phyloP scores from a whole-genome alignment of 2,329 filamentous ascomycete species.

The Hymenoscyphus salicellus region DNA sequence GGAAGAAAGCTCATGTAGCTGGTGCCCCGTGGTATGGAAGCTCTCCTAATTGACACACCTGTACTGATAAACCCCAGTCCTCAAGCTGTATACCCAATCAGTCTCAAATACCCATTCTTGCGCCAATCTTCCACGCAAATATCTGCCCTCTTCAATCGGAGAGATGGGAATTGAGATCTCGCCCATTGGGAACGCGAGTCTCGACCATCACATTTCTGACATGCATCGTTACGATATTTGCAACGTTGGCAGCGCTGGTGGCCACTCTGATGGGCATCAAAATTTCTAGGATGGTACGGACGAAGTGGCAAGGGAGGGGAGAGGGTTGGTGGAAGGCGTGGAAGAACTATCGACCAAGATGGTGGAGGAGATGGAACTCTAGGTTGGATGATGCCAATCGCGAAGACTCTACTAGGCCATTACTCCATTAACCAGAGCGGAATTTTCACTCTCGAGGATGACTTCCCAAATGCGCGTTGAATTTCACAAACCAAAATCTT shows the following conservation, averaged over 20 bases:
- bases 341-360: slow-evolving; percentile 20
- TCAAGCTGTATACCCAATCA: slow-evolving; percentile 54
- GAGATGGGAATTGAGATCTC: slow-evolving; percentile 44
- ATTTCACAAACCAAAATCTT: slow-evolving; percentile 26
- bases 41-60: background rate
- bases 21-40: slow-evolving; percentile 29
- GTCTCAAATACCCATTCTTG: slow-evolving; percentile 45
- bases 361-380: slow-evolving; percentile 22
- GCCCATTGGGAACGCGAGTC: slow-evolving; percentile 42
- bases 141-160: slow-evolving; percentile 53
- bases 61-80: slow-evolving; percentile 27
- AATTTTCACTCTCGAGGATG: background rate
- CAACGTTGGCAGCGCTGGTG: slow-evolving; percentile 30
- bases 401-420: background rate
- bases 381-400: slow-evolving; percentile 17
- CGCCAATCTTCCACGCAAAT: slow-evolving; percentile 48
- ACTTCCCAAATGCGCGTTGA: too few relatives aligned
- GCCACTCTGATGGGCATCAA: slow-evolving; percentile 13
- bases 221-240: slow-evolving; percentile 36
- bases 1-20: slow-evolving; percentile 29
- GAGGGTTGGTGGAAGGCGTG: slow-evolving; percentile 35
- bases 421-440: slow-evolving; percentile 4
- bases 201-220: slow-evolving; percentile 43
- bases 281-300: slow-evolving; percentile 3
- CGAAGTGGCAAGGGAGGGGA: slow-evolving; percentile 22